Evolutionary conservation across 2,329 filamentous ascomycete species (phyloP), one percentile per base, ranked within the genome.

Genomic region (Fusarium sp.): DNA sequence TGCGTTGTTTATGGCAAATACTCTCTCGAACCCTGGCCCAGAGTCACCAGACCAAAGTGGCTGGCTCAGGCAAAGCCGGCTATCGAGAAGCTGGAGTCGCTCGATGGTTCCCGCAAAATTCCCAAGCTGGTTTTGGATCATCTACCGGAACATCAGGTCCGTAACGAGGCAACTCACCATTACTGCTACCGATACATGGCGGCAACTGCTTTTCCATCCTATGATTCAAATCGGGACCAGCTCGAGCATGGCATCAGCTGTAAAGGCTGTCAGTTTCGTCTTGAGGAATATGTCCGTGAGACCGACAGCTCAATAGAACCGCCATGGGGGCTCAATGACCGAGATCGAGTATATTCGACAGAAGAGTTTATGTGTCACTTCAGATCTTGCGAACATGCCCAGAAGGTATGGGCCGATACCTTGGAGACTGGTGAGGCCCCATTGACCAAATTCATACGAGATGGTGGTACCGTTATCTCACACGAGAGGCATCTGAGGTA

Each of bases 151-250:
- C 22, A 47, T 10, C 62, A 65, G 13, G 28, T 9, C 8, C 20
- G 50, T 2, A 22, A 40, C 2, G 45, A 54, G 5, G n/a, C 30
- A 10, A 17, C 11, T 9, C 62, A 65, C 15, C n/a, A 19, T 13
- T 44, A 49, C n/a, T 63, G 59, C 17, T 48, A 47, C 6, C 62
- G 64, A 22, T 67, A 63, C 10, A 67, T 67, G 64, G 35, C 48
- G 2, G 28, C 47, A 4, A 41, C 62, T 0, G 48, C 44, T 1
- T 63, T 67, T 5, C 64, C 57, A 2, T 67, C 52, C 52, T 63
- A 50, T 5, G 48, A 67, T 17, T 11, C 28, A 2, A 20, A 5
- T 15, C 13, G 19, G 2, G 22, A 41, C 10, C 30, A 43, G 13
- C 3, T 37, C 4, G 64, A 67, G 4, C 3, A 5, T 14, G 64